A percentile compares a stretch with the other conserved stretches of the same genome.
phyloP scores from a whole-genome alignment of 75 land plant genomes.

The Pinus albicaulis region DNA sequence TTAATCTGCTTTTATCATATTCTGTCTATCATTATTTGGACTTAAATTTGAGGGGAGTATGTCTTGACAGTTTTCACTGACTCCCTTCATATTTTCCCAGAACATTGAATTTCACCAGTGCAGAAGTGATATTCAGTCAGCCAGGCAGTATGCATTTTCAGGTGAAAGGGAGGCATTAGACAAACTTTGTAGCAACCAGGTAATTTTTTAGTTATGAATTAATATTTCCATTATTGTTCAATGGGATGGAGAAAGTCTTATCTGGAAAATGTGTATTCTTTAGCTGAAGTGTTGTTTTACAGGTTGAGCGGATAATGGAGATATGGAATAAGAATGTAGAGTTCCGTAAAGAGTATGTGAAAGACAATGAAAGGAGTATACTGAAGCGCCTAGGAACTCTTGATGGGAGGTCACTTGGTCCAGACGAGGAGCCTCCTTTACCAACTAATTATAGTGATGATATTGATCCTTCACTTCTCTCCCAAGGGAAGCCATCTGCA shows the following conservation, averaged over 20 bases:
- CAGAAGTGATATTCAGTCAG: constrained; percentile 38
- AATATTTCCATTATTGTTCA: background rate
- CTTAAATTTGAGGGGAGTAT: background rate
- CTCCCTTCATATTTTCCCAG: constrained; percentile 21
- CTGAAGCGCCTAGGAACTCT: constrained; percentile 64
- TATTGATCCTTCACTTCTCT: background rate
- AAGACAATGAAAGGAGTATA: constrained; percentile 68
- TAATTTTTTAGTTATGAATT: constrained; percentile 2
- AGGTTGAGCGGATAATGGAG: constrained; percentile 64
- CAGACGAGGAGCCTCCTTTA: constrained; percentile 66
- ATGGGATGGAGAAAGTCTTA: background rate
- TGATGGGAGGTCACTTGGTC: constrained; percentile 89
- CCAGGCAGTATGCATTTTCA: constrained; percentile 22
- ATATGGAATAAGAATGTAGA: constrained; percentile 68
- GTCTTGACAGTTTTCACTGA: background rate
- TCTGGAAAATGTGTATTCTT: constrained; percentile 1
- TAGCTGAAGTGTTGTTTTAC: background rate
- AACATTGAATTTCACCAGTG: constrained; percentile 43
- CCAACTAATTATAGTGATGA: constrained; percentile 15
- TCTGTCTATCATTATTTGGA: background rate
- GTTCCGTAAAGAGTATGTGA: constrained; percentile 69
- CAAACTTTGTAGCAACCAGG: constrained; percentile 40
- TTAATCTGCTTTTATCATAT: background rate
- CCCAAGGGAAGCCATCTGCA: constrained; percentile 2
- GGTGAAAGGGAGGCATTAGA: constrained; percentile 35